Conservation (phyloP, 129 eudicot genomes). For the Pulicaria dysenterica region DNA sequence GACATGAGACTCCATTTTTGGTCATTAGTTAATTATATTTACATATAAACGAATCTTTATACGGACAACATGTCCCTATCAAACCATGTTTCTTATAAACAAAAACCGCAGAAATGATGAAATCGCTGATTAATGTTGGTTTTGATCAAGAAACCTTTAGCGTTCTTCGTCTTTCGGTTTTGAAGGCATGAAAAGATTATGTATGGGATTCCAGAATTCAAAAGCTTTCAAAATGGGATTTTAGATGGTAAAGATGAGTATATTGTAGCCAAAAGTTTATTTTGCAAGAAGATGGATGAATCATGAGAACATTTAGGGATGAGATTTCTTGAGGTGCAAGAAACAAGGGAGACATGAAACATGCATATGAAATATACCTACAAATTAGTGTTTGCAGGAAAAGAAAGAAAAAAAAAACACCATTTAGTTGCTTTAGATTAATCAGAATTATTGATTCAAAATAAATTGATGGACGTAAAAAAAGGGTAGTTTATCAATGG, state of each 20-base stretch:
- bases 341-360: slow-evolving; percentile 34
- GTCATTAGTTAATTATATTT: slow-evolving; percentile 19
- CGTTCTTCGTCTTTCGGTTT: slow-evolving; percentile 7
- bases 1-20: slow-evolving; percentile 41
- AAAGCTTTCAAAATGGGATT: slow-evolving; percentile 1
- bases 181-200: background rate
- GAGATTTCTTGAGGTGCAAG: slow-evolving; percentile 34
- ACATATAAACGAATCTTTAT: background rate
- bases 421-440: slow-evolving; percentile 13
- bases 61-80: background rate
- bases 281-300: slow-evolving; percentile 31
- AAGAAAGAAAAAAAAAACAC: slow-evolving; percentile 7
- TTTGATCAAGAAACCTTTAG: slow-evolving; percentile 21
- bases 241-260: slow-evolving; percentile 19
- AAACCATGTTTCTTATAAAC: slow-evolving; percentile 23
- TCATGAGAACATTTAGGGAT: slow-evolving; percentile 18
- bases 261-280: background rate
- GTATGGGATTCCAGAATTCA: background rate
- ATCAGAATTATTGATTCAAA: slow-evolving; percentile 18
- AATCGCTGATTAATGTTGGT: slow-evolving; percentile 2
- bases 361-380: slow-evolving; percentile 31
- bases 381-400: slow-evolving; percentile 27
- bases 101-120: slow-evolving; percentile 3
- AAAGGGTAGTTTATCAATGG: slow-evolving; percentile 23
- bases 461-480: background rate